These are phyloP conservation scores for Kalmusia sp. DNA, from an alignment of 2,329 filamentous ascomycete species.

Conservation along the genomic window DNA sequence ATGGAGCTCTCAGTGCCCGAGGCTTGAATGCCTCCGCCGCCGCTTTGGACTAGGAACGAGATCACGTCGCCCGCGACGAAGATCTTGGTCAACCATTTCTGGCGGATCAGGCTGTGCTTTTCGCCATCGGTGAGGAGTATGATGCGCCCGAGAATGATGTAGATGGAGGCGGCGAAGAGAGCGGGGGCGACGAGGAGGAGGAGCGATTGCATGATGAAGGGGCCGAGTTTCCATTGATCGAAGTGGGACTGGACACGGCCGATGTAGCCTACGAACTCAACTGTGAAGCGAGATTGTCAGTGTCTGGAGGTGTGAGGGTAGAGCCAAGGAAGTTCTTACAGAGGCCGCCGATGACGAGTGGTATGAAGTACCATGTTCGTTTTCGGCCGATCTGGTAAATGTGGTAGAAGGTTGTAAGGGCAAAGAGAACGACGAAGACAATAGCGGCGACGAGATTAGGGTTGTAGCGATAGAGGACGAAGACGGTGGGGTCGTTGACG, in stretches of 20 bases:
- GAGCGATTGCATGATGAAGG: conserved; percentile 50
- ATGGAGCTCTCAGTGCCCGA: conserved; percentile 27
- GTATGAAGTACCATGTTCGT: conserved; percentile 60
- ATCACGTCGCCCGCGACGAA: conserved; percentile 64
- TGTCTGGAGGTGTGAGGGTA: too few relatives aligned
- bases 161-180: conserved; percentile 56
- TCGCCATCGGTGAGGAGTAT: conserved; percentile 52
- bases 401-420: conserved; percentile 50
- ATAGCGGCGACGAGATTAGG: conserved; percentile 56
- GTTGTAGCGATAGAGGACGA: conserved; percentile 41
- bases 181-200: conserved; percentile 53
- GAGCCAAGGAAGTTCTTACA: conserved; percentile 44
- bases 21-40: conserved; percentile 54
- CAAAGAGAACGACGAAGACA: conserved; percentile 57
- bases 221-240: conserved; percentile 31
- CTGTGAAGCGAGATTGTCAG: conserved; percentile 32
- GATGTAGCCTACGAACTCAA: conserved; percentile 60
- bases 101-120: conserved; percentile 51
- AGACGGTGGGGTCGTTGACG: conserved; percentile 7
- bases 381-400: conserved; percentile 50
- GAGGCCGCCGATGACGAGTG: conserved; percentile 59
- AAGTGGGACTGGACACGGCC: conserved; percentile 51
- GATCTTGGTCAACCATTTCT: conserved; percentile 58
- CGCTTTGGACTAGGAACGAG: conserved; percentile 60
- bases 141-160: conserved; percentile 55